Evolutionary conservation across 1,284 basidiomycete species (phyloP).

Genomic region (Phlebopus sp.): DNA sequence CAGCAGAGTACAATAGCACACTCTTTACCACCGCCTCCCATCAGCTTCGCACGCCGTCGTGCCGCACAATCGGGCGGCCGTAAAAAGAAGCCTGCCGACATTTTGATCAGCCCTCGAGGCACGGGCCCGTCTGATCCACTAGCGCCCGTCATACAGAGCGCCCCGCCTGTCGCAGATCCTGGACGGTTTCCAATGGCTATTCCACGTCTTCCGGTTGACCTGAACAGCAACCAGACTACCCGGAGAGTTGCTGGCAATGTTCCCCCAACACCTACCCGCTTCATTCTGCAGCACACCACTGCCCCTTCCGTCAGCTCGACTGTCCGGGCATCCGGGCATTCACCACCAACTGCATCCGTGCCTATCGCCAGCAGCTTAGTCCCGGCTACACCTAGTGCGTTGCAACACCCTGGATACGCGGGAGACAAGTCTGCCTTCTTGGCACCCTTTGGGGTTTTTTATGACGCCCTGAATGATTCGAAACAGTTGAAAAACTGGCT

Average conservation of each 20-base stretch:
- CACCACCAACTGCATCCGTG: constrained; percentile 52
- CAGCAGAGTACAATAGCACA: constrained; percentile 17
- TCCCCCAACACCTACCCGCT: constrained; percentile 69
- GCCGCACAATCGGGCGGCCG: constrained; percentile 55
- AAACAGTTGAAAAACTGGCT: constrained; percentile 72
- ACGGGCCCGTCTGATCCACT: constrained; percentile 50
- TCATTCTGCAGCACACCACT: constrained; percentile 45
- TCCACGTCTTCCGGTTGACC: constrained; percentile 58
- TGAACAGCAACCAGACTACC: constrained; percentile 41
- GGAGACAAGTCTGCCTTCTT: constrained; percentile 72
- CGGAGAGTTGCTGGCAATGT: constrained; percentile 55
- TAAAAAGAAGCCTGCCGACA: constrained; percentile 74
- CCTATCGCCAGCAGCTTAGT: constrained; percentile 60
- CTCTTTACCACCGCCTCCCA: constrained; percentile 60
- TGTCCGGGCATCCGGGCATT: constrained; percentile 35
- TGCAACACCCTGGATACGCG: constrained; percentile 56
- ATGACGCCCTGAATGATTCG: constrained; percentile 73
- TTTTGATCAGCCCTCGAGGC: constrained; percentile 68
- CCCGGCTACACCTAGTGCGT: constrained; percentile 61
- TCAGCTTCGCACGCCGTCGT: constrained; percentile 70
- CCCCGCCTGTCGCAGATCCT: constrained; percentile 58
- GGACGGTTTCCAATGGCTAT: constrained; percentile 56
- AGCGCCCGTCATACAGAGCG: constrained; percentile 68
- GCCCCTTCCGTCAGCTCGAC: constrained; percentile 22
- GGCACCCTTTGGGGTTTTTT: constrained; percentile 74